Base-by-base conservation (phyloP, 257 asterid species). In the Ophiorrhiza pumila region DNA sequence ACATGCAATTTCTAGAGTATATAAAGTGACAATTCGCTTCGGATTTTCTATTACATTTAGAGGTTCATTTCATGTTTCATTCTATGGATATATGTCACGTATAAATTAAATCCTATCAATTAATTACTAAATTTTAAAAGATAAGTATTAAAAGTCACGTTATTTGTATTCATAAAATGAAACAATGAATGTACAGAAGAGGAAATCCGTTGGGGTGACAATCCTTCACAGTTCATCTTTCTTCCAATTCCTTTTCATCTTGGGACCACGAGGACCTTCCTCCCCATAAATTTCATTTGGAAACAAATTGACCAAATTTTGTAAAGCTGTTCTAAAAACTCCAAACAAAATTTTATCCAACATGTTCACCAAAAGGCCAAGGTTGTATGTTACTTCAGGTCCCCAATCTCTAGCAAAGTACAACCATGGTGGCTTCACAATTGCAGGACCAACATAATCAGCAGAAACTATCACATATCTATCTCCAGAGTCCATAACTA, bases 341-440 rank as follows among this genome's bases (percentile, higher is more conserved):
- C 82, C 73, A 20, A 56, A 1, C 69, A 75, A 43, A 31, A 68
- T n/a, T 4, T 42, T 49, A 66, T 75, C 72, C 63, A 76, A 11
- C 10, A 29, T 57, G 43, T 73, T 71, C 41, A 82, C 72, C 42
- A 68, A 59, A 27, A 45, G 45, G 5, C 79, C 76, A 53, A 79
- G 57, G 34, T 50, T 67, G 58, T 82, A 78, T 31, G 31, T 72
- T 5, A 63, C 57, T 35, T 76, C 76, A 23, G 83, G 81, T 4
- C 86, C 86, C 86, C 86, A 82, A 65, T 82, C 69, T 67, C 86
- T 57, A 6, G 74, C 70, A 72, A 79, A 82, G 56, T 72, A 72
- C 34, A 82, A 12, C 86, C 86, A 79, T 37, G 72, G 57, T 18
- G 86, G 83, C 73, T 82, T 77, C 39, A 76, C 74, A 37, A 75